These are phyloP conservation scores for Fusarium heterosporum DNA, from an alignment of 2,329 filamentous ascomycete genomes.

Conservation along the genomic window DNA sequence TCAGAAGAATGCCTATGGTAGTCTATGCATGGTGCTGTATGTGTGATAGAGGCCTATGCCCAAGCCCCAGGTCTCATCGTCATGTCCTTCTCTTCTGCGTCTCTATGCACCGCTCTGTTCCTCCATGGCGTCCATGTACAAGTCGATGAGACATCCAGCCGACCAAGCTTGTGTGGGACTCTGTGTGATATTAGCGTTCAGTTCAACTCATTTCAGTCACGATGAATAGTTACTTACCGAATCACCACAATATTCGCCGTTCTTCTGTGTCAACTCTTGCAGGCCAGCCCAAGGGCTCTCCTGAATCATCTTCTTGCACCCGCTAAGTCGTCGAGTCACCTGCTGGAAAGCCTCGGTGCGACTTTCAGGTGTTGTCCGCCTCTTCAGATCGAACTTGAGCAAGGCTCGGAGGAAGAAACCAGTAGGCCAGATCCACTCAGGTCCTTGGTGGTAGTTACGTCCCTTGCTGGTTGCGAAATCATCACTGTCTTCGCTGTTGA, in stretches of 20 bases:
- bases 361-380: conserved; percentile 70
- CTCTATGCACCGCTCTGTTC: conserved; percentile 54
- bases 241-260: conserved; percentile 84
- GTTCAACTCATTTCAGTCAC: background rate
- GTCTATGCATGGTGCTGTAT: conserved; percentile 25
- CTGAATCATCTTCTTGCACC: conserved; percentile 86
- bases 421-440: conserved; percentile 98
- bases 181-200: conserved; percentile 56
- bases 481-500: conserved; percentile 91
- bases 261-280: conserved; percentile 92
- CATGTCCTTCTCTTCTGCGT: conserved; percentile 17
- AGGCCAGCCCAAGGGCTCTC: conserved; percentile 89
- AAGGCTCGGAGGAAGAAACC: conserved; percentile 95
- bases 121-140: conserved; percentile 89
- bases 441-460: conserved; percentile 97
- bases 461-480: conserved; percentile 95
- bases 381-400: conserved; percentile 86
- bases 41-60: conserved; percentile 20
- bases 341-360: conserved; percentile 93
- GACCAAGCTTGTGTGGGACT: conserved; percentile 98
- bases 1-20: conserved; percentile 31
- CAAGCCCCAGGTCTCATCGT: conserved; percentile 16
- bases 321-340: conserved; percentile 82
- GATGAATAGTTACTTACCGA: conserved; percentile 70
- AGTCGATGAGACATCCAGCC: conserved; percentile 90